Evolutionary conservation across 164 flowering plant species (phyloP).

Genomic region (Annona cherimola): DNA sequence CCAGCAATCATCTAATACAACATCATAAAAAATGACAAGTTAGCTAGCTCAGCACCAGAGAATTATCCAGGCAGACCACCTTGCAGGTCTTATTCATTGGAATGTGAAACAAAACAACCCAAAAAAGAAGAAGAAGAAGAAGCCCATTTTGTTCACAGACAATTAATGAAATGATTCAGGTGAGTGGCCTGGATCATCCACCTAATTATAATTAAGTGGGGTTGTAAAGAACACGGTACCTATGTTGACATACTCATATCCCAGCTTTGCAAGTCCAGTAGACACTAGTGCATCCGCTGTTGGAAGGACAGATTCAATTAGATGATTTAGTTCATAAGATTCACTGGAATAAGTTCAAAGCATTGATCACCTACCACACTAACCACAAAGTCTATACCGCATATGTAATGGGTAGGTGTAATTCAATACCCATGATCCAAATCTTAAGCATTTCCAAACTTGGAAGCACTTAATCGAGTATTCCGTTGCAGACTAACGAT

Average conservation of each 20-base stretch:
- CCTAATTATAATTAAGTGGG: background rate
- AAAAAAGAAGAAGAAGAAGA: background rate
- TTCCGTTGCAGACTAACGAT: background rate
- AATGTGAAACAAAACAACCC: background rate
- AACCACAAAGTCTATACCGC: background rate
- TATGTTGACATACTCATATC: constrained; percentile 8
- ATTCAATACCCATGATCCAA: too few species aligned
- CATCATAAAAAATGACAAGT: background rate
- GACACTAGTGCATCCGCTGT: constrained; percentile 10
- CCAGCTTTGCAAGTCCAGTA: constrained; percentile 11
- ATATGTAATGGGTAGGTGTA: too few species aligned
- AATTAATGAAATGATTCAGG: background rate
- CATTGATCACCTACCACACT: background rate
- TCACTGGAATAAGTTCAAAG: background rate
- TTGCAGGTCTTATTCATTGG: background rate
- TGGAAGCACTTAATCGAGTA: background rate
- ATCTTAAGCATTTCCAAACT: too few species aligned
- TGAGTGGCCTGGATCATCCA: background rate
- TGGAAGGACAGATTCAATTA: background rate
- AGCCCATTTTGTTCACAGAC: too few species aligned
- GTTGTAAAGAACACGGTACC: background rate
- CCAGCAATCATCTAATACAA: constrained; percentile 13
- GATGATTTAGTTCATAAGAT: background rate
- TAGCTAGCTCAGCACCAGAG: background rate
- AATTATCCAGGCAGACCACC: background rate